Conservation (phyloP, 352 stramenopile species). For the Peronospora destructor region DNA sequence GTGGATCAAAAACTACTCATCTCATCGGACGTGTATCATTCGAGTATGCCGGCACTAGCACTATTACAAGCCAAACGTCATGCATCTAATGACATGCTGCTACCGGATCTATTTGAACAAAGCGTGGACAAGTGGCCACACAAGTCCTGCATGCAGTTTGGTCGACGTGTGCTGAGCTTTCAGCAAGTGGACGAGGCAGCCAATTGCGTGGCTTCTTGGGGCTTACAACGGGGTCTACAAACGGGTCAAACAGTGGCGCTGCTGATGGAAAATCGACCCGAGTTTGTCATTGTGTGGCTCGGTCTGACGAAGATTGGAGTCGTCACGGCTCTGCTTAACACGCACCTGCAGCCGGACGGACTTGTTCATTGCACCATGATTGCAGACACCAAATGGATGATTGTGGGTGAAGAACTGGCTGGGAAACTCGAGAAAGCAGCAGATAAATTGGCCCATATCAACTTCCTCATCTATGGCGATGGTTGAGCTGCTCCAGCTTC, state of each 20-base stretch:
- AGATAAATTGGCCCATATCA: constrained; percentile 30
- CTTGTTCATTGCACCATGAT: constrained; percentile 76
- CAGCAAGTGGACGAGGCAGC: constrained; percentile 48
- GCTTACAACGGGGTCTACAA: constrained; percentile 38
- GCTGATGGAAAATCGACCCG: constrained; percentile 82
- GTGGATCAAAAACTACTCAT: constrained; percentile 53
- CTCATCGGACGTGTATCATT: constrained; percentile 47
- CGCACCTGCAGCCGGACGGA: constrained; percentile 49
- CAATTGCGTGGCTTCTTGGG: constrained; percentile 77
- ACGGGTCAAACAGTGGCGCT: constrained; percentile 66
- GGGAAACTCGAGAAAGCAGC: constrained; percentile 33
- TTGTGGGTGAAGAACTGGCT: constrained; percentile 65
- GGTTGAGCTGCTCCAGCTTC: constrained; percentile 16
- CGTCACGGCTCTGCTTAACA: constrained; percentile 83
- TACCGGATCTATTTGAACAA: constrained; percentile 60
- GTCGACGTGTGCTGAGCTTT: constrained; percentile 46
- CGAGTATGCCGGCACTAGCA: constrained; percentile 31
- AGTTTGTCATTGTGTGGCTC: constrained; percentile 80
- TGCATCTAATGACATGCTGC: constrained; percentile 28
- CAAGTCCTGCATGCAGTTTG: constrained; percentile 58
- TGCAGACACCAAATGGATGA: constrained; percentile 48
- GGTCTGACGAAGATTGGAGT: constrained; percentile 80
- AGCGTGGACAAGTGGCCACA: constrained; percentile 46
- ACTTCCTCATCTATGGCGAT: constrained; percentile 49
- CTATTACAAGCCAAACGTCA: constrained; percentile 38